Base-by-base conservation (phyloP, 345 rosid genomes). In the Gossypium anomalum region DNA sequence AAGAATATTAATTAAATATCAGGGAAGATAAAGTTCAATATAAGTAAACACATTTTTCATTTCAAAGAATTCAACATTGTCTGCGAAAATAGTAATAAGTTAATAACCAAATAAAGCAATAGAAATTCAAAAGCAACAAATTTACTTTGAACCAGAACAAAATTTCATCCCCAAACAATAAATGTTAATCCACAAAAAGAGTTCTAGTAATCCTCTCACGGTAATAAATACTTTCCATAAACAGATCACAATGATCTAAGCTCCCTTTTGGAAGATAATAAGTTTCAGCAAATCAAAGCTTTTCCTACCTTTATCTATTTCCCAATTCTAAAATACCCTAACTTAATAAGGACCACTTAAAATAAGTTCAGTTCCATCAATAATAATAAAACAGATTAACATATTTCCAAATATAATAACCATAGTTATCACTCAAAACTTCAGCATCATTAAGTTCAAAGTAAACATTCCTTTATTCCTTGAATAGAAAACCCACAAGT, bases 131-230 rank as follows among this genome's bases (percentile, higher is more conserved):
- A 27, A 49, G 43, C 58, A 49, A 43, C 72, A 68, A 49, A 13
- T 25, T 68, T 49, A 68, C 15, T 34, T 68, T 16, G 12, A 67
- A 67, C 47, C 56, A 67, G 71, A 47, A 47, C 56, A 10, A 68
- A 63, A 49, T 16, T 25, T 49, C 72, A 27, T 2, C 72, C 41
- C n/a, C 57, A 25, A 68, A 67, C 13, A 23, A 47, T 67, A 67
- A 67, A 23, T 14, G 41, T 14, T 67, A 48, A 20, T 47, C 25
- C 38, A 47, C 9, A 62, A 59, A 48, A 27, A 68, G 13, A 22
- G 34, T 19, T 43, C 17, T 44, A 44, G 34, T 44, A 44, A 65
- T 11, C 34, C 52, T 66, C 16, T 44, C 9, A 20, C 10, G 23
- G 5, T 6, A 65, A 43, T 4, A 17, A 64, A 22, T 67, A 45